Conservation (phyloP, 192 early-diverging fungal species). For the Backusella morwellensis region DNA sequence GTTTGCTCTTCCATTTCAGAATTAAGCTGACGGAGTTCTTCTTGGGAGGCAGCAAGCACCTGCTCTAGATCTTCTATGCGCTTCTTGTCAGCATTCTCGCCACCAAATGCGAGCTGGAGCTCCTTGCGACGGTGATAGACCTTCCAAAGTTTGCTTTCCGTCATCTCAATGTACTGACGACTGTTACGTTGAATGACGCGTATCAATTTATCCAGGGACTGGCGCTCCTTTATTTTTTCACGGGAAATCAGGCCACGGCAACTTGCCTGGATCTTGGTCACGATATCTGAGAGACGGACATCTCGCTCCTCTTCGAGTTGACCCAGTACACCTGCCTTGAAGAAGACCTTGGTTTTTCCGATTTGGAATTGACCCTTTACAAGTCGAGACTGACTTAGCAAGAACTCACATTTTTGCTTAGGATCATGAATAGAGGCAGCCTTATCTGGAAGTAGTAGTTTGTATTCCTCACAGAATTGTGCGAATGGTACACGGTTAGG, state of each 20-base stretch:
- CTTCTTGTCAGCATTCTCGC: slow-evolving; percentile 19
- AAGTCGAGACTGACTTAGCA: slow-evolving; percentile 64
- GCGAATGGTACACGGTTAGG: slow-evolving; percentile 90
- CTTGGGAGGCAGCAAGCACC: not conserved
- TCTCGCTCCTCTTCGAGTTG: slow-evolving; percentile 94
- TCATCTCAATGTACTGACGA: slow-evolving; percentile 84
- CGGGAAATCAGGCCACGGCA: slow-evolving; percentile 85
- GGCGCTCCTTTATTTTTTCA: slow-evolving; percentile 43
- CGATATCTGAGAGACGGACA: slow-evolving; percentile 75
- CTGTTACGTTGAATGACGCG: slow-evolving; percentile 93
- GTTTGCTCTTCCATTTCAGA: not conserved
- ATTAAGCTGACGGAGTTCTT: not conserved
- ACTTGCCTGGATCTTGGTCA: slow-evolving; percentile 82
- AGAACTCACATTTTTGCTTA: slow-evolving; percentile 73
- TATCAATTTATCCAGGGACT: slow-evolving; percentile 79
- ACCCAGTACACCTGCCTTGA: slow-evolving; percentile 91
- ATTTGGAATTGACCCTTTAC: slow-evolving; percentile 85
- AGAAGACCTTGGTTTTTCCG: slow-evolving; percentile 95
- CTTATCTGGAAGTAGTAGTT: slow-evolving; percentile 80
- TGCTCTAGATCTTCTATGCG: slow-evolving; percentile 10
- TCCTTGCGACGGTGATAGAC: slow-evolving; percentile 67
- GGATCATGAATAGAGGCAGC: slow-evolving; percentile 87
- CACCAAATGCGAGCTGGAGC: slow-evolving; percentile 10
- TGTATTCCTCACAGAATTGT: slow-evolving; percentile 93
- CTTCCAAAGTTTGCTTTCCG: slow-evolving; percentile 94